A percentile compares a stretch with the other conserved stretches of the same genome.
These are phyloP conservation scores for Talaromyces stipitatus DNA, from an alignment of 495 filamentous ascomycete genomes.

Conservation along the genomic window DNA sequence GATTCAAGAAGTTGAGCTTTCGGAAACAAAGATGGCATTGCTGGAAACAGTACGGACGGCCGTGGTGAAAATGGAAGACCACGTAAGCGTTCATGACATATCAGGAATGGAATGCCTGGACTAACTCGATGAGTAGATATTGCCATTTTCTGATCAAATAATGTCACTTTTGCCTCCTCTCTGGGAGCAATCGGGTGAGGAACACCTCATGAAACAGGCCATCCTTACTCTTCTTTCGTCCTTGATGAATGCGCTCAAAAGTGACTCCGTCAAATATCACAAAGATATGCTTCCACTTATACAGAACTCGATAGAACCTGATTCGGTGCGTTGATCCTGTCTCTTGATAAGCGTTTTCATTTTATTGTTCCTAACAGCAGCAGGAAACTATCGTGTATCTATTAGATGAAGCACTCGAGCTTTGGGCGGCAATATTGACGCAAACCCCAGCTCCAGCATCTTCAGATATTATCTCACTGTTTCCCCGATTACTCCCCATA, in stretches of 20 bases:
- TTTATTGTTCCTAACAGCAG: constrained; percentile 6
- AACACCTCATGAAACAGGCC: constrained; percentile 85
- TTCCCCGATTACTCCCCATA: constrained; percentile 60
- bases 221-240: constrained; percentile 77
- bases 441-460: constrained; percentile 62
- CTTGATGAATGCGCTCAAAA: constrained; percentile 70
- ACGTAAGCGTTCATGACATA: constrained; percentile 35
- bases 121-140: constrained; percentile 31
- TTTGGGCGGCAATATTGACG: constrained; percentile 71
- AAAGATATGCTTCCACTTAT: constrained; percentile 70
- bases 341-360: neutral
- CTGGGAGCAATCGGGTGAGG: constrained; percentile 74
- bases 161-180: constrained; percentile 71
- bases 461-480: constrained; percentile 57
- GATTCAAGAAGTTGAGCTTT: constrained; percentile 69
- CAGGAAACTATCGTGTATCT: constrained; percentile 73
- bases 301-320: constrained; percentile 63
- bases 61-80: constrained; percentile 71
- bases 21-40: constrained; percentile 81
- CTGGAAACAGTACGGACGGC: constrained; percentile 73
- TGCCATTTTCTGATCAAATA: constrained; percentile 70
- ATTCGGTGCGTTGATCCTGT: constrained; percentile 45
- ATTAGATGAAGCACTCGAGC: constrained; percentile 82
- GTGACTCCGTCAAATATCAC: constrained; percentile 65
- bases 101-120: neutral